Evolutionary conservation across 2,329 filamentous ascomycete species (phyloP), one percentile per base, ranked within the genome.

Genomic region (Aspergillus tanneri): DNA sequence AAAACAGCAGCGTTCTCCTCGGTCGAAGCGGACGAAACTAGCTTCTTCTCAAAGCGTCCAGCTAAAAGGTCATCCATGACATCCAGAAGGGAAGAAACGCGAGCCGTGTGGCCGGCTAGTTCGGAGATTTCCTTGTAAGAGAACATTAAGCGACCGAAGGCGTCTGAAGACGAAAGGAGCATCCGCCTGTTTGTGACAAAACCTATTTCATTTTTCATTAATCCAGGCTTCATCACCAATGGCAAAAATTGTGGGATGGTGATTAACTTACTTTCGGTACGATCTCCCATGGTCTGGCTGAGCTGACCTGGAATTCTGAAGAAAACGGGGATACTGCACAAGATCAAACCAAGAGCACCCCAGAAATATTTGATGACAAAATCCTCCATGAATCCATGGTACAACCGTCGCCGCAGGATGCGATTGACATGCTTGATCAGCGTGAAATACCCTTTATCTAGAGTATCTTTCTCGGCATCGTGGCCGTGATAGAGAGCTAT

Each of bases 341-440:
- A 83, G 55, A 96, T 71, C 55, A 99, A 79, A 1, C 93, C 93
- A 35, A 99, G 71, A 2, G 93, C 92, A 32, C 93, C 93, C 93
- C 93, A 99, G 72, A 97, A 93, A 68, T 99, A 99, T 71, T 99
- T 99, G 72, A 99, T 96, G 49, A 97, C 90, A 70, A 96, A 99
- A 69, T 99, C 93, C 68, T 99, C 93, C 92, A 97, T 96, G 63
- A 99, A 86, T n/a, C 91, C 92, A 68, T 99, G 92, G 69, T 97
- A 97, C 68, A 99, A 88, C 40, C 93, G 83, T 53, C 89, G 80
- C 30, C 91, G 82, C 53, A 99, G 74, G 56, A 97, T 96, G 64
- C 95, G 86, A 70, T 99, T 99, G 66, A 99, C 92, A 72, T 99
- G 93, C 73, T 96, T 97, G 75, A 99, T 99, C 28, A 99, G 79